Percentiles rank a stretch among this genome's conserved stretches.
phyloP scores from a whole-genome alignment of 2,329 filamentous ascomycete genomes.

The Aspergillus phoenicis region DNA sequence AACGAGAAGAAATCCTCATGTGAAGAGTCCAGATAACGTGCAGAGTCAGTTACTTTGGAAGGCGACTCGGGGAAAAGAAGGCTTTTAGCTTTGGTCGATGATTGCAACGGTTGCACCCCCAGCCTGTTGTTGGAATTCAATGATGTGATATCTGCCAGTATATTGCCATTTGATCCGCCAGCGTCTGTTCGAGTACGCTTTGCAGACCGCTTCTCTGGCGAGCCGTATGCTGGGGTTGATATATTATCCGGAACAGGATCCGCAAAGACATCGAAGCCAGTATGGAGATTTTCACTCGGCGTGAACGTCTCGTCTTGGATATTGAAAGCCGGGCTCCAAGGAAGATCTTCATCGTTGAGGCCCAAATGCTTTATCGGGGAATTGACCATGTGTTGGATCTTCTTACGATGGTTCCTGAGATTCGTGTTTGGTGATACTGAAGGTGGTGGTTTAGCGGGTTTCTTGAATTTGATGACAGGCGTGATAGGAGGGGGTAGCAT shows the following conservation, averaged over 20 bases:
- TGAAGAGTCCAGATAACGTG: conserved; percentile 38
- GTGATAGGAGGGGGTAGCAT: conserved; percentile 77
- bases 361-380: conserved; percentile 64
- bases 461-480: conserved; percentile 79
- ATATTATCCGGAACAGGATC: conserved; percentile 43
- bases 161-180: conserved; percentile 51
- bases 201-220: conserved; percentile 57
- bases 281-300: conserved; percentile 46
- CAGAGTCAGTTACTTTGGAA: conserved; percentile 38
- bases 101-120: conserved; percentile 37
- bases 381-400: conserved; percentile 77
- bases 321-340: conserved; percentile 55
- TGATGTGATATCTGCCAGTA: conserved; percentile 52
- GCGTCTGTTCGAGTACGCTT: conserved; percentile 56
- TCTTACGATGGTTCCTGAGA: conserved; percentile 81
- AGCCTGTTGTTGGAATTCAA: conserved; percentile 40
- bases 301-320: conserved; percentile 50
- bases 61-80: conserved; percentile 44
- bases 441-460: conserved; percentile 63
- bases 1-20: conserved; percentile 53
- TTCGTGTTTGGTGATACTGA: conserved; percentile 94
- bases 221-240: conserved; percentile 48
- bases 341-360: conserved; percentile 44
- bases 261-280: conserved; percentile 60
- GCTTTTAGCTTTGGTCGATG: conserved; percentile 36